Evolutionary conservation across 306 rosid genomes (phyloP).

Genomic region (Gynostemma pentaphyllum): DNA sequence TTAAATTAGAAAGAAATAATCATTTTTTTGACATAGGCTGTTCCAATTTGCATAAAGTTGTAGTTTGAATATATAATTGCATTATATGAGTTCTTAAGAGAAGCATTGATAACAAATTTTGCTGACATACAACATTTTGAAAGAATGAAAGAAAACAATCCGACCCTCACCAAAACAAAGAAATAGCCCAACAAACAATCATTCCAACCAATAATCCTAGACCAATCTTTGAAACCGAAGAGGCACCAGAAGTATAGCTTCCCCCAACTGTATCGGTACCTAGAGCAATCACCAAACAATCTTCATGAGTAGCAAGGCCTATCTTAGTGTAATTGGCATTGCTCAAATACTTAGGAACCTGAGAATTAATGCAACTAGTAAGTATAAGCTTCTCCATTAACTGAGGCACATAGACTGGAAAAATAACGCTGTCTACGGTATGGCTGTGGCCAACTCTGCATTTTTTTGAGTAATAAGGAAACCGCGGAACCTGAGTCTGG

Average conservation of each 20-base stretch:
- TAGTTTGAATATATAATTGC: neutral
- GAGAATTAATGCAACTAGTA: neutral
- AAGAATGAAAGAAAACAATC: neutral
- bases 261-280: slow-evolving; percentile 1
- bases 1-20: neutral
- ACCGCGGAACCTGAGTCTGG: neutral
- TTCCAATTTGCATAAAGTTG: neutral
- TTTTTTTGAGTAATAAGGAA: neutral
- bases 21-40: neutral
- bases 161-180: neutral
- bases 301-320: neutral
- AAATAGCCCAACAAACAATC: neutral
- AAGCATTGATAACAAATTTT: neutral
- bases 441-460: neutral
- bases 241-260: slow-evolving; percentile 3
- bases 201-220: neutral
- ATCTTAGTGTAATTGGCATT: neutral
- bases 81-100: neutral
- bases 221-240: neutral
- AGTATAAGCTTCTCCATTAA: neutral
- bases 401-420: neutral
- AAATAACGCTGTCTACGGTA: neutral
- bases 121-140: neutral
- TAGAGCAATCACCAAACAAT: slow-evolving; percentile 7
- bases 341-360: neutral